Evolutionary conservation across 768 basidiomycete species (phyloP), one percentile per base, ranked within the genome.

Genomic region (Tylopilus sp.): DNA sequence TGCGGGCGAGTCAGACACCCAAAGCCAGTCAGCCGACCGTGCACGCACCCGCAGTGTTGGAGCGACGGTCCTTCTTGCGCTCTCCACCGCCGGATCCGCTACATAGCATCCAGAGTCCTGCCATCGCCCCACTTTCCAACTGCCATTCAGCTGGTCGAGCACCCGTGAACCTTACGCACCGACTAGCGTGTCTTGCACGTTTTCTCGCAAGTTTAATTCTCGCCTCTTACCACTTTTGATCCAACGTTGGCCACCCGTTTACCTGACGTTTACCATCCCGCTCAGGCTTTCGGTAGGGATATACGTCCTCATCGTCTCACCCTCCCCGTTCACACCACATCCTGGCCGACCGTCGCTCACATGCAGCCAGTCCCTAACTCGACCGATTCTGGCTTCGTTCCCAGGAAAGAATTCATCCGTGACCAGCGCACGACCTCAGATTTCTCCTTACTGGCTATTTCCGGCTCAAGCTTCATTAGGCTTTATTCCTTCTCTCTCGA

Each of bases 371-470:
- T 53, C 51, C 61, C 69, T 47, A 58, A 50, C 36, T 55, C 66
- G 48, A 58, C 77, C 48, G 78, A 79, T 45, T 66, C 75, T 56
- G 72, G 75, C 47, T 85, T 89, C 56, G 75, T 75, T 31, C 88
- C 88, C 20, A 71, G 88, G 61, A 84, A 80, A 62, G 88, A 90
- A 69, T 90, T 90, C 66, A 70, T 85, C 52, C 80, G 77, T 31
- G 80, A 86, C 60, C 76, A 76, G 47, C 74, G 72, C 48, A 60
- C 64, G 8, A 73, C 77, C 15, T 86, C 80, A 59, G 71, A 80
- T 18, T 90, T 90, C 66, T 77, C 83, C 26, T 76, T 90, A 51
- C 74, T 90, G 41, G 79, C 88, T n/a, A 71, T 90, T 53, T 79
- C 86, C 12, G 76, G 82, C 53, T 69, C 82, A 21, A 81, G 79